Conservation (phyloP, 257 asterid species). For the Solanum gandarillasii region DNA sequence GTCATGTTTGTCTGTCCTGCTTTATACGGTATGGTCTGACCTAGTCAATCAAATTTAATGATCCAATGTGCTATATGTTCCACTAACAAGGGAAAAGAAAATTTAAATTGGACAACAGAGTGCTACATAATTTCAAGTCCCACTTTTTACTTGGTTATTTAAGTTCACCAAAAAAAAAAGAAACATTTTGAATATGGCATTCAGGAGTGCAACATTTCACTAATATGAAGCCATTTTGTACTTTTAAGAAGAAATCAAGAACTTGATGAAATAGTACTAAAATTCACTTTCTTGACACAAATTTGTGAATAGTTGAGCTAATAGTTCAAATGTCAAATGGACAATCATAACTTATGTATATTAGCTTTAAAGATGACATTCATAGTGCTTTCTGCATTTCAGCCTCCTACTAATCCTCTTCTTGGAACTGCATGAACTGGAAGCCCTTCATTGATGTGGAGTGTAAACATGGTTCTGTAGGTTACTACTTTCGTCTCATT, state of each 20-base stretch:
- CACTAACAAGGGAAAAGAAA: neutral
- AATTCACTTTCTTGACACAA: neutral
- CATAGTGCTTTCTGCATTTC: neutral
- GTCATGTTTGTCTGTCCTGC: neutral
- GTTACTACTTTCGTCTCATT: slow-evolving; percentile 31
- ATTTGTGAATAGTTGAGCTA: neutral
- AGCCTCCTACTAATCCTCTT: neutral
- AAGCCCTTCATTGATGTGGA: slow-evolving; percentile 57
- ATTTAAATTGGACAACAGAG: neutral
- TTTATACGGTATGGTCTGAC: neutral
- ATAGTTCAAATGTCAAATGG: neutral
- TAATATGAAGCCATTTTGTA: neutral
- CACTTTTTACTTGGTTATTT: neutral
- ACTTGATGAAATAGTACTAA: neutral
- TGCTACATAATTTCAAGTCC: neutral
- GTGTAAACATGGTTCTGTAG: slow-evolving; percentile 64
- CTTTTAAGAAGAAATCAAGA: neutral
- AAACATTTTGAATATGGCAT: neutral
- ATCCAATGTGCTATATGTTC: neutral
- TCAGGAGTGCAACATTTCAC: neutral
- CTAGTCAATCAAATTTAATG: neutral
- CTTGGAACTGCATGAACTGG: slow-evolving; percentile 33
- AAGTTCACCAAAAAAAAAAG: neutral
- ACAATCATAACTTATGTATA: neutral
- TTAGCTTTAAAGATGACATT: neutral